Evolutionary conservation across 176 grass and related monocot species (phyloP), one percentile per base, ranked within the genome.

Genomic region (Juncus effusus): DNA sequence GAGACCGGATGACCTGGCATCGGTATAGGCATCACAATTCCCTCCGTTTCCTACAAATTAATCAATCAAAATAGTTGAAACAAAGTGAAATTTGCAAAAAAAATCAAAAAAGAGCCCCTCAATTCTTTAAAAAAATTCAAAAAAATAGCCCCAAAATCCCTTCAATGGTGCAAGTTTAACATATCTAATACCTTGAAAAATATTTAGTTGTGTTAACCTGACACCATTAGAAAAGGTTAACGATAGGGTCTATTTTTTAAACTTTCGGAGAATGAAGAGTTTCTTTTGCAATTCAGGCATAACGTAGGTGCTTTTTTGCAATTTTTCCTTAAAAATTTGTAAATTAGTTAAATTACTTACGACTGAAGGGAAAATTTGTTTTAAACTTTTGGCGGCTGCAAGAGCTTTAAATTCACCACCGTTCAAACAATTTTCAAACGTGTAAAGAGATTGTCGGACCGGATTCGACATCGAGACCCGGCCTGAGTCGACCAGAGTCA

Each of bases 1-100:
- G 82, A 85, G n/a, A 91, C 73, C 56, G 82, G 82, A 86, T 96
- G 93, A 38, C 93, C 93, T 36, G 93, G 93, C 93, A 96, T 96
- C 41, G 85, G 88, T 84, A 96, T 89, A 67, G 86, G 66, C 77
- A 96, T 88, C 62, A 56, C 63, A 64, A 91, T 81, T 65, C 77
- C 88, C 79, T 91, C 77, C n/a, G 64, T 79, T 71, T 96, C 93
- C 93, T 96, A 56, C 40, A 28, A 28, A 28, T 28, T 28, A 28
- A 28, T 28, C 19, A 28, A 28, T 28, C 19, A 28, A 28, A 28
- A 77, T 64, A 57, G 52, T n/a, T 63, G 42, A 6, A 74, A 71
- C 35, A 41, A 19, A 74, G 77, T 65, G 52, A 77, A 40, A 86
- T 60, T 6, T 28, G 19, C 0, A 28, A 28, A 28, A 28, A 28